Base-by-base conservation (phyloP, 345 rosid genomes). In the Eucalyptus shirleyi region DNA sequence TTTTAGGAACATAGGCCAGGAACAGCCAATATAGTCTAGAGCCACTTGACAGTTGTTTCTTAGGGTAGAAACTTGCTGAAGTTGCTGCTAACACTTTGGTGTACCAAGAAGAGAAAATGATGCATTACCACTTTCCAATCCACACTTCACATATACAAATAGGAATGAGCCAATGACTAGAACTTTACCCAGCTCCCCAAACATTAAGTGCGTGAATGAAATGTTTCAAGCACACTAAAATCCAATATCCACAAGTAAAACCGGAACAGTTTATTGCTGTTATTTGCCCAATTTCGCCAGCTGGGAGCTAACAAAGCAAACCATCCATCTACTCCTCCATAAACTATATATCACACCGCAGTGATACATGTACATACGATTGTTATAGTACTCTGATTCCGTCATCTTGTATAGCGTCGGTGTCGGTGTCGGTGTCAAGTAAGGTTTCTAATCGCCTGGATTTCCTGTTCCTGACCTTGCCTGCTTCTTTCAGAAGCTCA, bases 401-500 rank as follows among this genome's bases (percentile, higher is more conserved):
- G 82, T 91, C 93, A 18, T 91, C 95, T 14, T 91, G 83, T 72
- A 86, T 86, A 49, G 89, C 89, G 15, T 91, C 92, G 45, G 89
- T 90, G 34, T 91, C 92, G 82, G 92, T 87, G 91, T 89, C 93
- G 51, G 89, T 93, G 90, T 96, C 96, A 62, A 98, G 96, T 65
- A 98, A 96, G 23, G 96, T 92, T 65, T 97, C 92, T 51, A 97
- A 92, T 85, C 97, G 92, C 92, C 93, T 95, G 87, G 98, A 94
- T 91, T 96, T 95, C 91, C 95, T 91, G 91, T 88, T 95, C 91
- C 99, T 87, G 60, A 93, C 97, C 91, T 94, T 96, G 77, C 99
- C 98, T 86, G 98, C 98, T 89, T 97, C 99, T 91, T 96, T 98
- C 95, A 98, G 89, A 93, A 97, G 90, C 91, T 93, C 97, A 4